These are phyloP conservation scores for Austroboletus novae-zelandiae DNA, from an alignment of 1,284 basidiomycete species.

Conservation along the genomic window DNA sequence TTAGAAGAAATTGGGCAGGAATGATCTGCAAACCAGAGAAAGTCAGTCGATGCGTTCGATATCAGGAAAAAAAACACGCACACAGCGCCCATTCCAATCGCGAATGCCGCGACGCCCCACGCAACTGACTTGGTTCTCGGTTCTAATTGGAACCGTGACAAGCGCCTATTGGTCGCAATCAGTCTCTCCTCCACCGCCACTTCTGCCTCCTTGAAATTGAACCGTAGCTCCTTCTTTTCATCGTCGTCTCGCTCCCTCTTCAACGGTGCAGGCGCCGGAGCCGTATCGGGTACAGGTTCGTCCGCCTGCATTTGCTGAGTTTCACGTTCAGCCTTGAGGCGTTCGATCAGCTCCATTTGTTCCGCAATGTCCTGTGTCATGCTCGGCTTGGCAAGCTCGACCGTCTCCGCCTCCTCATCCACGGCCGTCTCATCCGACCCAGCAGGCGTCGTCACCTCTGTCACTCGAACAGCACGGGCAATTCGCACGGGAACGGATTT, in stretches of 20 bases:
- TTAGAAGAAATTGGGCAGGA: conserved; percentile 47
- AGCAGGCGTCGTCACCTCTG: conserved; percentile 45
- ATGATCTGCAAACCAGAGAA: conserved; percentile 22
- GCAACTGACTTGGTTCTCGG: conserved; percentile 67
- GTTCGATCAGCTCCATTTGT: conserved; percentile 66
- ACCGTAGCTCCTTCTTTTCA: conserved; percentile 37
- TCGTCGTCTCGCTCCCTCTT: conserved; percentile 61
- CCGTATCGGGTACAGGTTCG: conserved; percentile 6
- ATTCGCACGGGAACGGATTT: conserved; percentile 33
- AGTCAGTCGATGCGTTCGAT: neutral
- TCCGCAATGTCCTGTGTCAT: conserved; percentile 68
- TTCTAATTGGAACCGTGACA: conserved; percentile 49
- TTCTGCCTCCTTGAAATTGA: conserved; percentile 68
- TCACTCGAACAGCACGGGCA: conserved; percentile 40
- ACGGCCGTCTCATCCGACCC: conserved; percentile 61
- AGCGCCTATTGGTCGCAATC: conserved; percentile 63
- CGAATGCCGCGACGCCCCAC: conserved; percentile 76
- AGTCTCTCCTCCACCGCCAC: conserved; percentile 51
- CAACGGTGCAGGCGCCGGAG: conserved; percentile 21
- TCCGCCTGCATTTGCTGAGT: conserved; percentile 22
- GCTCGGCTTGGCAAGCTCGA: conserved; percentile 57
- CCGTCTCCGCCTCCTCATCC: conserved; percentile 50
- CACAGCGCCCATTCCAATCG: conserved; percentile 69
- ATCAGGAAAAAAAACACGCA: conserved; percentile 36
- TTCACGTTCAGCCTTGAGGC: conserved; percentile 55